phyloP scores from a whole-genome alignment of 163 green algal genomes.

The Chlorella variabilis region DNA sequence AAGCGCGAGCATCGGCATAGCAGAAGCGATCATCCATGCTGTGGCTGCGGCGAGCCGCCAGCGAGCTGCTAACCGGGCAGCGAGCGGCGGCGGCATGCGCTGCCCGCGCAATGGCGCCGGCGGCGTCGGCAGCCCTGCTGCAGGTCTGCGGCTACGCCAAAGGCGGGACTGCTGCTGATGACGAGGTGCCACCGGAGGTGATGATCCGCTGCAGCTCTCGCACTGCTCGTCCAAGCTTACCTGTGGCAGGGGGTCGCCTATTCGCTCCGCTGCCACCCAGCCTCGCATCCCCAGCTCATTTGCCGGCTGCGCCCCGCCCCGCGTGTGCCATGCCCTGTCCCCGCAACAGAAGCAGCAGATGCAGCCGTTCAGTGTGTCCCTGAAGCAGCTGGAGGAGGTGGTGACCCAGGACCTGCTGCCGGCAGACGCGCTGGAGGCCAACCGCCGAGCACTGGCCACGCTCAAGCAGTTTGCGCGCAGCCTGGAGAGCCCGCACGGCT shows the following conservation, averaged over 20 bases:
- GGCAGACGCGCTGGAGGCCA: not conserved
- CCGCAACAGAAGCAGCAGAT: not conserved
- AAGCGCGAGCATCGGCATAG: too few species aligned
- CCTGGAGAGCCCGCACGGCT: not conserved
- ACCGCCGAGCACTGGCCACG: not conserved
- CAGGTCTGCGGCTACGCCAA: not conserved
- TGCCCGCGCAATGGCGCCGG: not conserved
- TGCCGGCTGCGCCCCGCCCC: not conserved
- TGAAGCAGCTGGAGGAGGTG: conserved; percentile 25
- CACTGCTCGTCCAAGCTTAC: too few species aligned
- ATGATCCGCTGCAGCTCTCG: too few species aligned
- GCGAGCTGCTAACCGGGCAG: not conserved
- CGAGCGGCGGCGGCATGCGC: too few species aligned
- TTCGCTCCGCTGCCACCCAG: too few species aligned
- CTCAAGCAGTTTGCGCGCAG: conserved; percentile 2
- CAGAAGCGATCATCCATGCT: too few species aligned
- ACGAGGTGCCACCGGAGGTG: too few species aligned
- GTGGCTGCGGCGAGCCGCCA: not conserved
- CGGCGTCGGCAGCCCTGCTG: conserved; percentile 8
- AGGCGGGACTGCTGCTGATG: too few species aligned
- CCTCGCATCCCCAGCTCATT: not conserved
- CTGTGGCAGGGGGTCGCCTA: too few species aligned
- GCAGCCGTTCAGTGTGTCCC: not conserved
- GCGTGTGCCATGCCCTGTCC: too few species aligned
- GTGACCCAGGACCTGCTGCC: not conserved